A percentile compares a stretch with the other conserved stretches of the same genome.
Evolutionary conservation across 73 alveolate genomes (phyloP).

Genomic region (Paramecium sexaurelia): DNA sequence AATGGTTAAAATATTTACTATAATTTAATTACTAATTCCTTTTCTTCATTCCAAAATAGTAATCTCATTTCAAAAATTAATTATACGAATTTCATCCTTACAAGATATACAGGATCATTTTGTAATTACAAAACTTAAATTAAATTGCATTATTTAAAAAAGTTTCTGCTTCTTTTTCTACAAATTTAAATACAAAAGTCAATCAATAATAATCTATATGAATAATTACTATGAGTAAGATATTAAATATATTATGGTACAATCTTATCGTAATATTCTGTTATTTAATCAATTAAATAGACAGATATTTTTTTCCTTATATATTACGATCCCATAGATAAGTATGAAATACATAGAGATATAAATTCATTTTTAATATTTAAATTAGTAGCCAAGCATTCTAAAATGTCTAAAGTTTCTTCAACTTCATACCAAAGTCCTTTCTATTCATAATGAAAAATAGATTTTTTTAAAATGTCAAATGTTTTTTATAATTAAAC

Average conservation of each 20-base stretch:
- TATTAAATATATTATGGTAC: neutral
- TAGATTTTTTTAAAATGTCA: conserved; percentile 14
- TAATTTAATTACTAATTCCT: neutral
- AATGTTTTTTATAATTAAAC: neutral
- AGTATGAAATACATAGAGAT: neutral
- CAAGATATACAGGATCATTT: neutral
- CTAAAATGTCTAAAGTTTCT: neutral
- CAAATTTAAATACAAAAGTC: conserved; percentile 7
- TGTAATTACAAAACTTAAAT: neutral
- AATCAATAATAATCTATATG: neutral
- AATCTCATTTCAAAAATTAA: conserved; percentile 32
- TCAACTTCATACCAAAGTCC: conserved; percentile 50
- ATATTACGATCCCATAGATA: conserved; percentile 1
- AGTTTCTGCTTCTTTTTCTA: conserved; percentile 11
- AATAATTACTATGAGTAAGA: neutral
- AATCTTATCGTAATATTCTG: conserved; percentile 2
- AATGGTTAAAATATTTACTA: neutral
- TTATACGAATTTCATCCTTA: neutral
- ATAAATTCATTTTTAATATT: neutral
- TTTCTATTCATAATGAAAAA: neutral
- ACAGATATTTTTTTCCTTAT: conserved; percentile 22
- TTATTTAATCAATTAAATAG: neutral
- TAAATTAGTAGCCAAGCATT: neutral
- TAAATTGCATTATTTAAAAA: neutral
- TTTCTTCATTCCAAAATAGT: conserved; percentile 54